Evolutionary conservation across 176 grass and related monocot species (phyloP).

Genomic region (Triticum dicoccoides): DNA sequence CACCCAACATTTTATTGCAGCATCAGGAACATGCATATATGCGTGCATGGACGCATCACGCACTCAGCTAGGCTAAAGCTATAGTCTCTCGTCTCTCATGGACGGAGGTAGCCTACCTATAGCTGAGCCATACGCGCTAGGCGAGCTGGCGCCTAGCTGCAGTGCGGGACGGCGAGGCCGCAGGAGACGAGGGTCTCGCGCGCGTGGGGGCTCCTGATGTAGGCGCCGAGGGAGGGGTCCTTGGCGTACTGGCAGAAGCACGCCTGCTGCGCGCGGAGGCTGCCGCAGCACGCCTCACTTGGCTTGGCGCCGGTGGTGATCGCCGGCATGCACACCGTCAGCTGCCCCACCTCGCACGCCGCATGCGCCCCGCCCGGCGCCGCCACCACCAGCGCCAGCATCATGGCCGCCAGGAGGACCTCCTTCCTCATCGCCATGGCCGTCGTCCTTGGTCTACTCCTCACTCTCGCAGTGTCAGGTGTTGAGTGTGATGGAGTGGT

Average conservation of each 20-base stretch:
- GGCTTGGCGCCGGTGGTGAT: neutral
- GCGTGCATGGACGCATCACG: too few species aligned
- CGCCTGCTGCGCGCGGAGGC: neutral
- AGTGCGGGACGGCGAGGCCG: neutral
- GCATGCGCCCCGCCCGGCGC: neutral
- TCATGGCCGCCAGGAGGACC: too few species aligned
- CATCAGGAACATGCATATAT: too few species aligned
- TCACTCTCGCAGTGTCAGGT: neutral
- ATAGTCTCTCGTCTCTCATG: too few species aligned
- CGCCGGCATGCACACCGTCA: slow-evolving; percentile 15
- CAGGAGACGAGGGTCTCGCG: neutral
- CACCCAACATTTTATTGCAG: too few species aligned
- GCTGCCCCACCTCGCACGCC: slow-evolving; percentile 19
- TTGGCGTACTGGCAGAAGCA: slow-evolving; percentile 47
- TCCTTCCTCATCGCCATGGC: neutral
- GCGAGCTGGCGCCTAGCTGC: neutral
- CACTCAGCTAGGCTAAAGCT: too few species aligned
- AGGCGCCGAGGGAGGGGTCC: neutral
- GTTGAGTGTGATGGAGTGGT: neutral
- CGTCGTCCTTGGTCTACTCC: too few species aligned
- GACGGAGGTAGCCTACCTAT: too few species aligned
- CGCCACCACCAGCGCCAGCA: neutral
- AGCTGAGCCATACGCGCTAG: too few species aligned
- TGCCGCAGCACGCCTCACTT: slow-evolving; percentile 17
- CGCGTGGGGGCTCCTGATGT: slow-evolving; percentile 31